These are phyloP conservation scores for Trifolium subterraneum DNA, from an alignment of 306 rosid genomes.

Conservation along the genomic window DNA sequence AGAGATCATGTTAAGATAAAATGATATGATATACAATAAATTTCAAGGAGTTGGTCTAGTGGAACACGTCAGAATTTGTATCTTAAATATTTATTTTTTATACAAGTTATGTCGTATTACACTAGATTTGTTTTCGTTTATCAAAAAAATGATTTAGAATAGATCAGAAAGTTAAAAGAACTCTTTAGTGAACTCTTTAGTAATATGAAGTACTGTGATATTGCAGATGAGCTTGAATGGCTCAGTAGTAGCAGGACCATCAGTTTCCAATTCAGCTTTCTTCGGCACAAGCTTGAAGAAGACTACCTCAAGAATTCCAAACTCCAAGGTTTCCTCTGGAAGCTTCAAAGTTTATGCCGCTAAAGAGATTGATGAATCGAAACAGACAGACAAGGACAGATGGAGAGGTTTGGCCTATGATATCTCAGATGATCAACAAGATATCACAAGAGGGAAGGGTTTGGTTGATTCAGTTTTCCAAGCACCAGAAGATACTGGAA, in stretches of 20 bases:
- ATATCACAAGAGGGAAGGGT: conserved; percentile 97
- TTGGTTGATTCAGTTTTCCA: conserved; percentile 86
- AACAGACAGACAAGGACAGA: conserved; percentile 69
- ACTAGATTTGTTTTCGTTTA: neutral
- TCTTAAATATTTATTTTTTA: neutral
- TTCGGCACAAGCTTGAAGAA: conserved; percentile 86
- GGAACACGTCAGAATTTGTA: neutral
- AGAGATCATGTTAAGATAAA: neutral
- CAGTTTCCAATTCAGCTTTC: conserved; percentile 70
- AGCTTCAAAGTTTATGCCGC: conserved; percentile 64
- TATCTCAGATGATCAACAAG: conserved; percentile 88
- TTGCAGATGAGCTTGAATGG: conserved; percentile 74
- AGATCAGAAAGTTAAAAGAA: neutral
- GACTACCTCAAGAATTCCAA: conserved; percentile 53
- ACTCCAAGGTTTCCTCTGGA: conserved; percentile 55
- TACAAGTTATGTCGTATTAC: neutral
- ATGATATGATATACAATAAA: neutral
- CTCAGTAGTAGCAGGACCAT: conserved; percentile 55
- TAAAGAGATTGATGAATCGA: conserved; percentile 49
- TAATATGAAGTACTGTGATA: conserved; percentile 17
- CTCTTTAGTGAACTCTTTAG: no score
- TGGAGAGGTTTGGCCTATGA: conserved; percentile 83
- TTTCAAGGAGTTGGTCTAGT: neutral
- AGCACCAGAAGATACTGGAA: conserved; percentile 68
- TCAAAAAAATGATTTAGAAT: neutral